A percentile compares a stretch with the other conserved stretches of the same genome.
These are phyloP conservation scores for Septoria petroselini DNA, from an alignment of 2,329 filamentous ascomycete species.

Conservation along the genomic window DNA sequence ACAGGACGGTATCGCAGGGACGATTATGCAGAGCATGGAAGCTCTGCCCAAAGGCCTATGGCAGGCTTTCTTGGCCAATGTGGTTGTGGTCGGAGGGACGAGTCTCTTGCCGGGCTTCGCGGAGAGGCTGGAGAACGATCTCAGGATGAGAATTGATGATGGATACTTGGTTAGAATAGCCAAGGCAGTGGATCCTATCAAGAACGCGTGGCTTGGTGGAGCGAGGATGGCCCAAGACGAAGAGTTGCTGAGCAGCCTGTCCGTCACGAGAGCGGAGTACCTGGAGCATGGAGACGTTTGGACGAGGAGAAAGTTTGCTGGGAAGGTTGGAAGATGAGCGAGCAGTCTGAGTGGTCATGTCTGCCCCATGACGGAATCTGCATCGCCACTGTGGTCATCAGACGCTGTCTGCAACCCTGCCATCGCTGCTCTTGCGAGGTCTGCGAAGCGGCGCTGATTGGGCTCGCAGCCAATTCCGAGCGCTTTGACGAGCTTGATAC, in stretches of 20 bases:
- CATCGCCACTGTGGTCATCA: constrained; percentile 1
- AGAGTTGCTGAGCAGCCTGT: constrained; percentile 60
- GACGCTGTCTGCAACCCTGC: constrained; percentile 8
- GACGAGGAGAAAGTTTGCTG: constrained; percentile 37
- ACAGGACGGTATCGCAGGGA: constrained; percentile 76
- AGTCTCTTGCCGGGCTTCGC: constrained; percentile 76
- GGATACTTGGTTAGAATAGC: constrained; percentile 76
- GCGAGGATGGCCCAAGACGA: constrained; percentile 69
- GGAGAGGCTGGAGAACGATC: constrained; percentile 57
- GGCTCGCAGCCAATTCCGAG: constrained; percentile 29
- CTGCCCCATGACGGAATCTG: constrained; percentile 8
- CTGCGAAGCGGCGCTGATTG: constrained; percentile 31
- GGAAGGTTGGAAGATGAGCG: constrained; percentile 31
- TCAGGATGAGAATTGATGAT: constrained; percentile 46
- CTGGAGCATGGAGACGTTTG: constrained; percentile 68
- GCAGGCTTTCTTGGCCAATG: constrained; percentile 79
- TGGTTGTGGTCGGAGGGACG: constrained; percentile 86
- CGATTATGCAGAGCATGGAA: constrained; percentile 75
- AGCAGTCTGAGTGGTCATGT: constrained; percentile 4
- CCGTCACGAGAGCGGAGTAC: constrained; percentile 87
- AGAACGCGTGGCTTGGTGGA: constrained; percentile 82
- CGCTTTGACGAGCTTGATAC: constrained; percentile 31
- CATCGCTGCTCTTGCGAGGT: constrained; percentile 24
- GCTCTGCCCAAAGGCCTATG: constrained; percentile 76
- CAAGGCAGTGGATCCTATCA: constrained; percentile 68